Base-by-base conservation (phyloP, 2,329 filamentous ascomycete genomes). In the Colletotrichum agaves region DNA sequence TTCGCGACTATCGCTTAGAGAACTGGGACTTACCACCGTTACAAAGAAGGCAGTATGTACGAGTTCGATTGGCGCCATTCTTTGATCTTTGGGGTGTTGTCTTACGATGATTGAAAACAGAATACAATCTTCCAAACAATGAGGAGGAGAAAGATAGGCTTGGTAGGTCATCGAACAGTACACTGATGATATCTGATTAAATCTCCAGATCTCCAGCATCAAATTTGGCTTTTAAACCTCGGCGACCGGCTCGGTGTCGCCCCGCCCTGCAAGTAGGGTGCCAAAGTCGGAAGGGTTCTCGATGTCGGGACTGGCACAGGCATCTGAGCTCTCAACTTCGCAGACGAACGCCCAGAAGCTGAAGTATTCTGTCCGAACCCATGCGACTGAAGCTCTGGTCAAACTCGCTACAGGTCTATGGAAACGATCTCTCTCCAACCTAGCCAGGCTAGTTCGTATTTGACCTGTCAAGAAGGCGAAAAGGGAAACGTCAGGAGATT, bases 271-370 rank as follows among this genome's bases (percentile, higher is more conserved):
- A 15, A 50, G 15, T 5, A 15, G 13, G 4, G 27, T 27, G 23
- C 23, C 0, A 50, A 50, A 50, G 46, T 50, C 1, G 46, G 46
- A 27, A 31, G 46, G 27, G 23, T 17, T 1, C 46, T 50, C 19
- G 46, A 50, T 50, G 46, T 50, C 31, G 46, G 46, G 13, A 50
- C 46, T n/a, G 46, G 46, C 23, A 50, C 46, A n/a, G 46, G 46
- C 15, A 50, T 50, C 46, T 50, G 46, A 21, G 46, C 46, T 50
- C 46, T 50, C 3, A 27, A 50, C 27, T 50, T 31, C 13, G 23
- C 21, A 50, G 46, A 50, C 13, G 21, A 50, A 2, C 46, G 31
- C n/a, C 46, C 46, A 15, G 46, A 50, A 0, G 15, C 46, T 27
- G 46, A 31, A 21, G 46, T 50, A n/a, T 23, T 23, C 21, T 23